phyloP scores from a whole-genome alignment of 129 eudicot genomes.

The Glebionis coronaria region DNA sequence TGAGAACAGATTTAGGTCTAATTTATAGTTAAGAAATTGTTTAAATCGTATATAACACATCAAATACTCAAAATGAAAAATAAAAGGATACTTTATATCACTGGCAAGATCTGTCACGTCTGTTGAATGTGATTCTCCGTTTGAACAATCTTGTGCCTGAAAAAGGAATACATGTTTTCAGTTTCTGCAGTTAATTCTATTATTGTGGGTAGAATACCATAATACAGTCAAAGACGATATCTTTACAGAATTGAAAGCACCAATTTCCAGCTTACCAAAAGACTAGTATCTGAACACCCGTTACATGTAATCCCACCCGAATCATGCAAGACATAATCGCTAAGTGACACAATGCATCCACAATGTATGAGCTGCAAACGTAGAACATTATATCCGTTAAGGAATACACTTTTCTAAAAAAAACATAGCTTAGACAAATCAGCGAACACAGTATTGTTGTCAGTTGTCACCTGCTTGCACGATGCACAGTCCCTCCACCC shows the following conservation, averaged over 20 bases:
- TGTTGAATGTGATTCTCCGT: no score
- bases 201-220: neutral
- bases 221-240: neutral
- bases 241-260: neutral
- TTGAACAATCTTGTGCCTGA: no score
- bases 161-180: neutral
- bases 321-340: conserved; percentile 47
- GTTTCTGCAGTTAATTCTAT: neutral
- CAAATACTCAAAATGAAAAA: no score
- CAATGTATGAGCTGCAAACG: conserved; percentile 54
- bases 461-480: conserved; percentile 41
- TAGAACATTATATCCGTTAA: conserved; percentile 5
- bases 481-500: conserved; percentile 73
- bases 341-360: conserved; percentile 59
- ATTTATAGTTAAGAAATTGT: conserved; percentile 34
- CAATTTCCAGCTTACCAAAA: conserved; percentile 33
- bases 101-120: no score
- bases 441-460: neutral
- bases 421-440: neutral
- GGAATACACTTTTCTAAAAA: neutral
- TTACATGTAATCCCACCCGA: conserved; percentile 56
- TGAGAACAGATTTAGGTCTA: conserved; percentile 34
- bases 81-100: no score
- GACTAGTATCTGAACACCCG: conserved; percentile 39
- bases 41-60: neutral